Conservation (phyloP, 78 protist genomes). For the Speleostelium caveatum region DNA sequence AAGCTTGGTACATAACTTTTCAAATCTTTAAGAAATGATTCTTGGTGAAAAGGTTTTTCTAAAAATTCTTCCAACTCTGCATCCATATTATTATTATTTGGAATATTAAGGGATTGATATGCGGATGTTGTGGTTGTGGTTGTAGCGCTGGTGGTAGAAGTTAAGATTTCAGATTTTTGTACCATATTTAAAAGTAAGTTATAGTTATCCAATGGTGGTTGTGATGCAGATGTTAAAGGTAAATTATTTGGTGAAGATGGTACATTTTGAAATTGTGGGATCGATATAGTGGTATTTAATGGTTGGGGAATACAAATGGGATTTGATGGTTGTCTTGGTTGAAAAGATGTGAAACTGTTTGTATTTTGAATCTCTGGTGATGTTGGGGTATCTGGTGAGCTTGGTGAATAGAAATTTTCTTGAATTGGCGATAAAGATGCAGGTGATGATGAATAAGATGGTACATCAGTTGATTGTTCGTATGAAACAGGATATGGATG, state of each 20-base stretch:
- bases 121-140: not conserved
- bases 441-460: conserved; percentile 5
- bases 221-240: too few species aligned
- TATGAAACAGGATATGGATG: too few species aligned
- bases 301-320: not conserved
- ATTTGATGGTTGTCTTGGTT: not conserved
- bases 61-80: conserved; percentile 6
- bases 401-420: not conserved
- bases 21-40: conserved; percentile 12
- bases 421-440: conserved; percentile 36
- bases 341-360: not conserved
- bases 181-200: conserved; percentile 1
- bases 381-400: not conserved
- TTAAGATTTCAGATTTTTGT: not conserved
- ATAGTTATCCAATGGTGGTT: not conserved
- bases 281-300: not conserved
- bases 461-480: conserved; percentile 8
- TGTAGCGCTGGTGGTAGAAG: not conserved
- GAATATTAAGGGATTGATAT: not conserved
- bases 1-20: conserved; percentile 42
- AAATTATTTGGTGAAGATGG: not conserved
- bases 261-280: not conserved
- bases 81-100: not conserved
- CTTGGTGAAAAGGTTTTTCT: conserved; percentile 39
- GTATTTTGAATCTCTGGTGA: not conserved